These are phyloP conservation scores for Sporothrix dimorphospora DNA, from an alignment of 2,329 filamentous ascomycete species.

Conservation along the genomic window DNA sequence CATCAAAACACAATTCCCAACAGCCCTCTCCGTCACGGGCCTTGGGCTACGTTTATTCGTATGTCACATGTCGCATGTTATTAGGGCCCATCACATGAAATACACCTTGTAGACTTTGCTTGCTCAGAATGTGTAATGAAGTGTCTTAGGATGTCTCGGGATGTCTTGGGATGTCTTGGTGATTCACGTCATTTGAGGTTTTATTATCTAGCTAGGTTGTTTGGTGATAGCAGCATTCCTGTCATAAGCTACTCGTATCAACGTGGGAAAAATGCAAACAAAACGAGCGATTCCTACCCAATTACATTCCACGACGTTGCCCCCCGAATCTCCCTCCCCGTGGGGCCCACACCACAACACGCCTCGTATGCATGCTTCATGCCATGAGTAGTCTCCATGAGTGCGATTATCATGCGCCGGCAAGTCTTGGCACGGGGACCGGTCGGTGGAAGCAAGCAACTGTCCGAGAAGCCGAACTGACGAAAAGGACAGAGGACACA, in stretches of 20 bases:
- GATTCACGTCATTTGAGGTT: too few species aligned
- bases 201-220: background rate
- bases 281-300: background rate
- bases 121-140: background rate
- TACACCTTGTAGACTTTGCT: too few species aligned
- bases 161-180: background rate
- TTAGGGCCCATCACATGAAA: too few species aligned
- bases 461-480: background rate
- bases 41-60: background rate
- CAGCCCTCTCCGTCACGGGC: background rate
- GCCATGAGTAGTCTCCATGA: background rate
- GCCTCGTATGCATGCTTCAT: background rate
- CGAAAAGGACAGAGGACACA: too few species aligned
- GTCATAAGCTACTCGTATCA: background rate
- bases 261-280: slow-evolving; percentile 6
- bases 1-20: background rate
- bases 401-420: background rate
- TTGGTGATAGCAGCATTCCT: slow-evolving; percentile 5
- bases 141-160: background rate
- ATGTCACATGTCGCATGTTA: too few species aligned
- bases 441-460: background rate
- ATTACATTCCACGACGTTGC: slow-evolving; percentile 13
- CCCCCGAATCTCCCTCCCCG: background rate
- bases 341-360: background rate
- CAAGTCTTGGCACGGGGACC: slow-evolving; percentile 1